Evolutionary conservation across 768 basidiomycete species (phyloP), one percentile per base, ranked within the genome.

Genomic region (Leccinum sublutescens): DNA sequence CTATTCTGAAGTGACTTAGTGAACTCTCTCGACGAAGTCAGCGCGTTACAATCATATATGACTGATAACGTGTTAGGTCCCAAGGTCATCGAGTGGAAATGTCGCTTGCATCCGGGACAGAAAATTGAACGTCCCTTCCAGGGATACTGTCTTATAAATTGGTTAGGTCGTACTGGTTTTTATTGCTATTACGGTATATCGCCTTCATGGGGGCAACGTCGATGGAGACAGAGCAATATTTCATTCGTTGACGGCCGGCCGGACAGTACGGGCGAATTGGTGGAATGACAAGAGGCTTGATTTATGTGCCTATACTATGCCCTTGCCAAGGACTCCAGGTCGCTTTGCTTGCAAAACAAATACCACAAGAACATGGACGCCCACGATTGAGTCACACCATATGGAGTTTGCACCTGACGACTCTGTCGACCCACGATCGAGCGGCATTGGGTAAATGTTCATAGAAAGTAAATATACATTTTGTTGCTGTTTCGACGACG

Each of bases 1-100:
- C 27, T 27, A 27, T 27, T 27, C 27, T 27, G 27, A 27, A 27
- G 27, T 27, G 27, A 27, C 27, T 27, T 27, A 27, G 27, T 27
- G 27, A 27, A 27, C 27, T 27, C 27, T 27, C 27, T 27, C 27
- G 27, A 27, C 27, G 7, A 27, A 27, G 27, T 27, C 27, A 27
- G 27, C 27, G 27, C 7, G 27, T 27, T 27, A 27, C 27, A 27
- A 27, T 27, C 27, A 45, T 10, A 17, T 34, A 14, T 50, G 3
- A 17, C 53, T 36, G 47, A 52, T 19, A 27, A 60, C 23, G 11
- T 25, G 15, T 15, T 55, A 79, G 78, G 79, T 79, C 71, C 73
- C 4, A 79, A 76, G 58, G 79, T 80, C 23, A 62, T 80, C 15
- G 76, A 75, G 59, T 80, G 79, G 78, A 77, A 64, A 75, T 75